Base-by-base conservation (phyloP, 805 yeast species). In the Hemisphaericaspora nanyangensis region DNA sequence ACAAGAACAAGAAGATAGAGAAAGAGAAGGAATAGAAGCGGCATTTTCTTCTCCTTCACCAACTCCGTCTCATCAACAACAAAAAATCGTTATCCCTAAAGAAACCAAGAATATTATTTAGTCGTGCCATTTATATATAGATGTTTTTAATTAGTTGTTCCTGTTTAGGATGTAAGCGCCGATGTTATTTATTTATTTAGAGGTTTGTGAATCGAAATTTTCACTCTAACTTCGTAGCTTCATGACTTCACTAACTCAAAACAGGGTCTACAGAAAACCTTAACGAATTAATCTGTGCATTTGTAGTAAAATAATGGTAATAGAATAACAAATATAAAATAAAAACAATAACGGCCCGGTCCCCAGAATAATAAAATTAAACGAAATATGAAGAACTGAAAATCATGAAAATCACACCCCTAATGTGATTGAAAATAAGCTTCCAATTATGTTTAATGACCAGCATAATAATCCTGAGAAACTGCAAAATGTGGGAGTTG, bases 401-500 rank as follows among this genome's bases (percentile, higher is more conserved):
- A 18, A 20, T 18, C 18, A 26, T 25, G 24, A 15, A 34, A 15
- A 22, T 8, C 26, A 22, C 8, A 12, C 26, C n/a, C n/a, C n/a
- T n/a, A n/a, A n/a, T n/a, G 12, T 7, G 7, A 7, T 7, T 7
- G 12, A 29, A 29, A 29, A 29, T 7, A 7, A 29, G 18, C 7
- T 7, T 7, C 31, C 7, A 7, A 7, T 3, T 8, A 22, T 22
- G 11, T 22, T 22, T 22, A 22, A 22, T 3, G 5, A 22, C 26
- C 26, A 22, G 11, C 26, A 22, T 8, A 8, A 38, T 26, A 7
- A 35, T 20, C 25, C 7, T 55, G 57, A 33, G 40, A 41, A 16
- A 79, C 76, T 51, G 57, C 72, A 35, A 69, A 37, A 16, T 85
- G 76, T 41, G 67, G 65, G 33, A 77, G 57, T 12, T 64, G 60